phyloP scores from a whole-genome alignment of 139 green algal species.

The Diplosphaera chodatii region DNA sequence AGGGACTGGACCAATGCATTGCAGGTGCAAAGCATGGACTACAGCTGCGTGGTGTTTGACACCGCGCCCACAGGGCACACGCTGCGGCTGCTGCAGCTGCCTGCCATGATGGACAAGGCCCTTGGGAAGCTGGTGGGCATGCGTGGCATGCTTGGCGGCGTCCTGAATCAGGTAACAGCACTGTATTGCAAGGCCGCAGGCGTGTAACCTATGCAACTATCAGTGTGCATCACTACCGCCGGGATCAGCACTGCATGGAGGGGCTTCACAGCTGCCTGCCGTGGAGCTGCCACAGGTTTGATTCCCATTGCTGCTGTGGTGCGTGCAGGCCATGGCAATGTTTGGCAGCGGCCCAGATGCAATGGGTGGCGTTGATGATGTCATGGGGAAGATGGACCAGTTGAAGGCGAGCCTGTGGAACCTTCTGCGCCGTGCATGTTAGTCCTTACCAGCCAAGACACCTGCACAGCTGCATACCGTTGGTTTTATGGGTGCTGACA shows the following conservation, averaged over 20 bases:
- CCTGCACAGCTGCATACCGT: too few species aligned
- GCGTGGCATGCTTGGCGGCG: constrained; percentile 66
- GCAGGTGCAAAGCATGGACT: constrained; percentile 93
- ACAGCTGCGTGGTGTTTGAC: constrained; percentile 93
- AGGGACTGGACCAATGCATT: neutral
- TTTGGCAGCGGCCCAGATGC: too few species aligned
- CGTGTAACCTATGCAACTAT: too few species aligned
- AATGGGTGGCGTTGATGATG: constrained; percentile 42
- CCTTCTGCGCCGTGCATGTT: too few species aligned
- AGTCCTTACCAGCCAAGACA: too few species aligned
- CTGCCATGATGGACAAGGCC: constrained; percentile 88
- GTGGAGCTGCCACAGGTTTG: too few species aligned
- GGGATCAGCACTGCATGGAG: too few species aligned
- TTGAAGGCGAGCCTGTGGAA: constrained; percentile 47
- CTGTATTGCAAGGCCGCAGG: too few species aligned
- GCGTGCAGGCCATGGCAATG: constrained; percentile 4
- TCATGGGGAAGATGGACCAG: constrained; percentile 62
- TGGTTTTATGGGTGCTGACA: too few species aligned
- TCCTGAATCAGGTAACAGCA: constrained; percentile 33
- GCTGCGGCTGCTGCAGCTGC: constrained; percentile 93
- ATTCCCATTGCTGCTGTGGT: too few species aligned
- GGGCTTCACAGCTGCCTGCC: too few species aligned
- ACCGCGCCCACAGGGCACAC: constrained; percentile 87
- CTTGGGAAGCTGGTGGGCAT: constrained; percentile 84
- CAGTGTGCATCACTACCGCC: too few species aligned